Conservation (phyloP, 2,329 filamentous ascomycete genomes). For the Penicillium sp. region DNA sequence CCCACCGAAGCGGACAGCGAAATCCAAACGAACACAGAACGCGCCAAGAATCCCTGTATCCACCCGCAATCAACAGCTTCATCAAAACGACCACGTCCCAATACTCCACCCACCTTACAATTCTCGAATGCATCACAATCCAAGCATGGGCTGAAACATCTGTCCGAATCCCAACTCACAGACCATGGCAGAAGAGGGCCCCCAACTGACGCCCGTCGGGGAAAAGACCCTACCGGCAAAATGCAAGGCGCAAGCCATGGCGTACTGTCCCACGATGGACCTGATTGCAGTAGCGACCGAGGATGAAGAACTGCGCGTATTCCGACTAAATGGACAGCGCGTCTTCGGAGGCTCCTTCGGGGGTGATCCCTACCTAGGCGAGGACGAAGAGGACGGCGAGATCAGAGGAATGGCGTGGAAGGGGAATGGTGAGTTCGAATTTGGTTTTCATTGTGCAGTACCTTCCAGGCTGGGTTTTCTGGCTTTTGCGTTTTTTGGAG, state of each 20-base stretch:
- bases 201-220: conserved; percentile 41
- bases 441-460: background rate
- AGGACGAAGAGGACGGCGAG: conserved; percentile 44
- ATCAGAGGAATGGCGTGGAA: conserved; percentile 63
- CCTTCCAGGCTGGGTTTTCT: background rate
- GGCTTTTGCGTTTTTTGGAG: background rate
- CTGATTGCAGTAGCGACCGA: conserved; percentile 71
- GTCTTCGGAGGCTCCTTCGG: conserved; percentile 56
- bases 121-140: background rate
- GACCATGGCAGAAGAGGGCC: conserved; percentile 28
- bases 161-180: background rate
- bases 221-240: conserved; percentile 44
- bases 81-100: conserved; percentile 1
- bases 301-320: conserved; percentile 71
- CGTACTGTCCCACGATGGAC: conserved; percentile 83
- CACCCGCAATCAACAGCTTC: conserved; percentile 24
- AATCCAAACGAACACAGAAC: conserved; percentile 6
- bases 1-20: too few relatives aligned
- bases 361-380: conserved; percentile 41
- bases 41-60: conserved; percentile 25
- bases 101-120: background rate
- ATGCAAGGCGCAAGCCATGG: conserved; percentile 55
- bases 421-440: conserved; percentile 58
- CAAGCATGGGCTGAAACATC: conserved; percentile 28
- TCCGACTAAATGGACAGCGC: conserved; percentile 73